Evolutionary conservation across 495 filamentous ascomycete genomes (phyloP), one percentile per base, ranked within the genome.

Genomic region (Aspergillus hancockii): DNA sequence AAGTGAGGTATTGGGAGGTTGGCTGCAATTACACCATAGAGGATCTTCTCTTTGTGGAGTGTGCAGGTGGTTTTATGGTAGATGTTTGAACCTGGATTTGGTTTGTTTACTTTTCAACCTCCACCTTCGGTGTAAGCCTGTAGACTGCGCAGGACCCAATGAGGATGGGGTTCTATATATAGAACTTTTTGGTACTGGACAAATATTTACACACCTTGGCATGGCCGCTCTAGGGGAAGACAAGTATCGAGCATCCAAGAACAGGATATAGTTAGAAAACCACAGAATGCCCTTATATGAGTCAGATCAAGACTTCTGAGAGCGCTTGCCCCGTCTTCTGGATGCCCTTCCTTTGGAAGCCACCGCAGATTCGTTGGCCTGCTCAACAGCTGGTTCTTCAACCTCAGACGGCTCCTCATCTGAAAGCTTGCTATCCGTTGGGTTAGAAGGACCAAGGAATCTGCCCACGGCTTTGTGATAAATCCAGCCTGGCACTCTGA

Each of bases 401-500:
- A 55, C 53, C 6, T 71, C 75, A 14, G 77, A 63, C 14, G 54
- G 61, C 53, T 73, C 74, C 30, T 69, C 72, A 12, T 64, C 40
- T 31, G 72, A 67, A 8, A 67, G 57, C 56, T 8, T 41, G 22
- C 41, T 50, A 19, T 58, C 63, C 8, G 7, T 49, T 0, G 50
- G 18, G 30, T 47, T 30, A 70, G 75, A 54, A 36, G 65, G 59
- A 41, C 74, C 73, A 34, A 88, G 51, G 45, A 87, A 60, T 8
- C 81, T 79, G 43, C 87, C 83, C 58, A 87, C 52, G 10, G 82
- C 84, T 40, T 76, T 76, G n/a, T 66, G 67, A 67, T 83, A 91
- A 47, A 77, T 69, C 84, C 86, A 92, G 46, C 82, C 52, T 0
- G 91, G 91, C 7, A 93, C 71, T 36, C 83, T 82, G 67, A 83